Conservation (phyloP, 352 stramenopile genomes). For the Pythium folliculosum region DNA sequence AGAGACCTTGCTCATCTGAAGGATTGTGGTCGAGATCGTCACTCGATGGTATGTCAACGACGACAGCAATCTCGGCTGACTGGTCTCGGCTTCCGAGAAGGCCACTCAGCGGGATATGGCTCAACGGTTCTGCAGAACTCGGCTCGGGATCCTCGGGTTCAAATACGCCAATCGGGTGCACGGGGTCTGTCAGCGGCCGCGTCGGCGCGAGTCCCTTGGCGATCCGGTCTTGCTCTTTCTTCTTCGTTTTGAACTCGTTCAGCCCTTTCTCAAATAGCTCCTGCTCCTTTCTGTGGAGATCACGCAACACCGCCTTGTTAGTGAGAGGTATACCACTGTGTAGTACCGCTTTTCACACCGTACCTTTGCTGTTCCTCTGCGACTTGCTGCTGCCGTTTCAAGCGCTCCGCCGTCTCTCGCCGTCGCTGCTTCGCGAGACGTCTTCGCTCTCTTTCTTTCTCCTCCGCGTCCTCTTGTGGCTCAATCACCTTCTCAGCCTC, state of each 20-base stretch:
- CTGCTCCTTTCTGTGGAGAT: conserved; percentile 40
- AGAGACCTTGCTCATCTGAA: neutral
- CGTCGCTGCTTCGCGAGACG: conserved; percentile 46
- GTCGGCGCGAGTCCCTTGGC: conserved; percentile 46
- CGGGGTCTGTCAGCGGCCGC: neutral
- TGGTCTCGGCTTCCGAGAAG: neutral
- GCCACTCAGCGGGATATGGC: neutral
- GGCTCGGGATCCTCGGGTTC: neutral
- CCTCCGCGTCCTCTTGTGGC: conserved; percentile 30
- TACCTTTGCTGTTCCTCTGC: conserved; percentile 53
- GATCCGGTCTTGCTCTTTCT: conserved; percentile 58
- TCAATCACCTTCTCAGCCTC: neutral
- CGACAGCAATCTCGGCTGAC: neutral
- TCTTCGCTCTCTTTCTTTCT: conserved; percentile 29
- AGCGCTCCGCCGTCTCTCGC: conserved; percentile 46
- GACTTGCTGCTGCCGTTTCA: conserved; percentile 45
- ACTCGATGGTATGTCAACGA: neutral
- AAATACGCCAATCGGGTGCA: neutral
- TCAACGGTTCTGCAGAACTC: neutral
- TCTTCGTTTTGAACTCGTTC: conserved; percentile 54
- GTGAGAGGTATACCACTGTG: neutral
- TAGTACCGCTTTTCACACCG: neutral
- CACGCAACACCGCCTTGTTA: neutral
- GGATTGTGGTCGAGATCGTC: neutral
- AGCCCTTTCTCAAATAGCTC: conserved; percentile 57